phyloP scores from a whole-genome alignment of 176 grass and related monocot genomes.

The Pharus latifolius region DNA sequence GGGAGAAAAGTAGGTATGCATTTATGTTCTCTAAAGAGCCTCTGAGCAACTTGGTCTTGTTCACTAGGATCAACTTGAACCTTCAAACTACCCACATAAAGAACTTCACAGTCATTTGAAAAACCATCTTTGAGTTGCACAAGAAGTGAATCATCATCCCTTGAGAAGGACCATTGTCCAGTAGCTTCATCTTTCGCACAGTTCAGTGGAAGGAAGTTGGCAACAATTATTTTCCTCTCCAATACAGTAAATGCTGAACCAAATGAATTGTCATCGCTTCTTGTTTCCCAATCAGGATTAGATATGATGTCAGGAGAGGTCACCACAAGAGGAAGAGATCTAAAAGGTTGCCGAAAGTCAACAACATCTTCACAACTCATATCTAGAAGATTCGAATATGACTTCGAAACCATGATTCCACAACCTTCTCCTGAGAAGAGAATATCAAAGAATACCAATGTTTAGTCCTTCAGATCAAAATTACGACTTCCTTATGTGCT shows the following conservation, averaged over 20 bases:
- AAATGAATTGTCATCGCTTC: conserved; percentile 15
- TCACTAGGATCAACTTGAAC: conserved; percentile 53
- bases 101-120: conserved; percentile 35
- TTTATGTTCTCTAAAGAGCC: conserved; percentile 46
- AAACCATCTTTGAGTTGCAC: conserved; percentile 75
- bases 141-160: conserved; percentile 65
- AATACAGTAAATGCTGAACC: not conserved
- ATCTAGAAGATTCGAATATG: conserved; percentile 56
- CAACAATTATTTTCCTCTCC: conserved; percentile 60
- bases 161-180: conserved; percentile 49
- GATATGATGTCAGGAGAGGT: conserved; percentile 37
- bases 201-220: conserved; percentile 75
- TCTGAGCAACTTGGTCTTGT: conserved; percentile 63
- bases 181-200: conserved; percentile 46
- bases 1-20: conserved; percentile 74
- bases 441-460: conserved; percentile 1
- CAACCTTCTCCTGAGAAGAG: not conserved
- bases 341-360: conserved; percentile 37
- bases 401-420: conserved; percentile 51
- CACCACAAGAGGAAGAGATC: conserved; percentile 37
- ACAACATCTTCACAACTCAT: conserved; percentile 26
- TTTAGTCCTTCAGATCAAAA: not conserved
- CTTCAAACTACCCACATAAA: conserved; percentile 71
- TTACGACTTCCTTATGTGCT: not conserved
- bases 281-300: conserved; percentile 33